Conservation (phyloP, 2,329 filamentous ascomycete species). For the Chlorencoelia australis region DNA sequence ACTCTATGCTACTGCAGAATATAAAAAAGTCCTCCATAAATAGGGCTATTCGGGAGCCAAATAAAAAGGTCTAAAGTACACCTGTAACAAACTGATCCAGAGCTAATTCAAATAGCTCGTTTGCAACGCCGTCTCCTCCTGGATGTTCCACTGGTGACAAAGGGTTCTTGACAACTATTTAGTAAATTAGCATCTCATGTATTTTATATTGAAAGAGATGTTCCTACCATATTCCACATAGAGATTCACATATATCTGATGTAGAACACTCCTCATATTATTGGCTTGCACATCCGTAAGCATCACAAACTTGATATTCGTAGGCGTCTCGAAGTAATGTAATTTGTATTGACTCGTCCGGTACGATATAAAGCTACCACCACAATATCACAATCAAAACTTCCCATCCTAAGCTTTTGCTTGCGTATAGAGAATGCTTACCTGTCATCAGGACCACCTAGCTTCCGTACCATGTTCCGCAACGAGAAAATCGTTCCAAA, state of each 20-base stretch:
- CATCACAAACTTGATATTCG: conserved; percentile 93
- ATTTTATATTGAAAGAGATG: conserved; percentile 8
- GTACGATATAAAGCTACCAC: conserved; percentile 82
- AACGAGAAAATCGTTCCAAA: conserved; percentile 96
- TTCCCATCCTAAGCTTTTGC: too few species aligned
- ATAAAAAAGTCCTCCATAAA: too few species aligned
- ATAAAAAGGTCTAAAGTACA: too few species aligned
- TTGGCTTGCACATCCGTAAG: conserved; percentile 81
- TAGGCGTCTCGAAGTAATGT: conserved; percentile 97
- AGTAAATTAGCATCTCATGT: conserved; percentile 3
- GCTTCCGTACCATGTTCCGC: conserved; percentile 91
- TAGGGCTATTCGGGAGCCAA: too few species aligned
- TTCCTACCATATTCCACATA: conserved; percentile 84
- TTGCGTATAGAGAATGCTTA: too few species aligned
- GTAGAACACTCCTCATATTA: conserved; percentile 87
- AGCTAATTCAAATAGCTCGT: conserved; percentile 61
- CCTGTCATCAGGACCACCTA: conserved; percentile 83
- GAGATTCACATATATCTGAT: conserved; percentile 97
- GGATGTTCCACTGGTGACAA: conserved; percentile 59
- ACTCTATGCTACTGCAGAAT: too few species aligned
- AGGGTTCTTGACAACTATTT: conserved; percentile 59
- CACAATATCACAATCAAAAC: not conserved
- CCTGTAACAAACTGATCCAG: conserved; percentile 70
- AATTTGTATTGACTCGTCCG: conserved; percentile 93
- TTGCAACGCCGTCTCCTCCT: conserved; percentile 57